A percentile compares a stretch with the other conserved stretches of the same genome.
Evolutionary conservation across 176 grass and related monocot genomes (phyloP).

Genomic region (Leersia perrieri): DNA sequence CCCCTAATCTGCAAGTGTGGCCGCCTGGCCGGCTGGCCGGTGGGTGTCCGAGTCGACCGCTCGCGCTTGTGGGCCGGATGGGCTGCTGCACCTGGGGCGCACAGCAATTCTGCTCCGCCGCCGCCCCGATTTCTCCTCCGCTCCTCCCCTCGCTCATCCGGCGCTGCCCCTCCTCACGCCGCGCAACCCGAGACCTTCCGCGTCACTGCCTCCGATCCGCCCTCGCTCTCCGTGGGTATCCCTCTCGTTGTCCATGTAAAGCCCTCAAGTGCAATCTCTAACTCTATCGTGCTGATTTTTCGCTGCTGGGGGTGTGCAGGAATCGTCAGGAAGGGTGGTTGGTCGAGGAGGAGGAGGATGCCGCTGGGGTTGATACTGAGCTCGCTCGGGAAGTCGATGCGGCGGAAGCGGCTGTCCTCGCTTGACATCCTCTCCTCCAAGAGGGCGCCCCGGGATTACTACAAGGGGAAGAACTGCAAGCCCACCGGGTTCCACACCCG

Average conservation of each 20-base stretch:
- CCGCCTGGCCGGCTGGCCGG: too few relatives aligned
- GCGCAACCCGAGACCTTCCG: background rate
- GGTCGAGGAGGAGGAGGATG: constrained; percentile 44
- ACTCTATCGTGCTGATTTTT: background rate
- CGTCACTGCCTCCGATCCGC: background rate
- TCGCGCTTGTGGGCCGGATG: too few relatives aligned
- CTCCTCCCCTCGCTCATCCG: background rate
- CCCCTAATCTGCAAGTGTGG: too few relatives aligned
- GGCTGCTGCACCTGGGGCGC: too few relatives aligned
- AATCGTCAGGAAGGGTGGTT: background rate
- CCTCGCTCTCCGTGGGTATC: background rate
- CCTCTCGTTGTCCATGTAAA: background rate
- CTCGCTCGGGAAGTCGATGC: constrained; percentile 71
- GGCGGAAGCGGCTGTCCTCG: constrained; percentile 74
- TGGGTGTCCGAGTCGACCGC: too few relatives aligned
- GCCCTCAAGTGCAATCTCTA: background rate
- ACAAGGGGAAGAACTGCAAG: constrained; percentile 99
- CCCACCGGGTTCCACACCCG: constrained; percentile 93
- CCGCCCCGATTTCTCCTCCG: background rate
- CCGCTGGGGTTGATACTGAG: constrained; percentile 75
- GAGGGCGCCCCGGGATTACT: constrained; percentile 81
- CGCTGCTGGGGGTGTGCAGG: background rate
- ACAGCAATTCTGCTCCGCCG: too few relatives aligned
- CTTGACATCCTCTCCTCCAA: constrained; percentile 90
- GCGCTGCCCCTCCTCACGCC: background rate